Percentiles rank a stretch among this genome's conserved stretches.
Conservation (phyloP, 768 basidiomycete genomes). For the Suillus weaverae region DNA sequence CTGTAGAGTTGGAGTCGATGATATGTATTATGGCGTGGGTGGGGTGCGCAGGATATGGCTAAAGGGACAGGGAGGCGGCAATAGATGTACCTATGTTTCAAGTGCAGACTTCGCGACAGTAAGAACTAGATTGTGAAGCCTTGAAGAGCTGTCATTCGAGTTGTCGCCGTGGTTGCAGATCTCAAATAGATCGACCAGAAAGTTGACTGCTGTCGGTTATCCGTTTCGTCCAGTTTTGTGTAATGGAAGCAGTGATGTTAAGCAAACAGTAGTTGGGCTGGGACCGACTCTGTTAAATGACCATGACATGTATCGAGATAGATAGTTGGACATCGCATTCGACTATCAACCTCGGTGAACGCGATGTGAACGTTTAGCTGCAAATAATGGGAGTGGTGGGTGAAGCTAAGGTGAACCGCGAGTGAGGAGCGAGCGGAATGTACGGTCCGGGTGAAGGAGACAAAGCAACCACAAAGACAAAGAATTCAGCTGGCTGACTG, state of each 20-base stretch:
- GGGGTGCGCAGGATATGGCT: no score
- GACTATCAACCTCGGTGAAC: neutral
- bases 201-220: constrained; percentile 35
- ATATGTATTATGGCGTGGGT: neutral
- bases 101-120: neutral
- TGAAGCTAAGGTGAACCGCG: no score
- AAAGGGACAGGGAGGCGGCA: neutral
- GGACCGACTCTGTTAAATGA: neutral
- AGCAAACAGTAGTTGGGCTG: no score
- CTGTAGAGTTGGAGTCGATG: neutral
- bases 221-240: constrained; percentile 37
- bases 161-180: constrained; percentile 8
- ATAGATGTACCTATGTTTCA: neutral
- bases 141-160: neutral
- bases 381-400: neutral
- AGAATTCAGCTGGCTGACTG: no score
- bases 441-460: no score
- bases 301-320: neutral
- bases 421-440: no score
- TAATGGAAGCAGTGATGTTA: neutral
- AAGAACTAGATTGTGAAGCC: neutral
- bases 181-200: neutral
- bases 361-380: neutral
- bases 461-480: no score
- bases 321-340: neutral